Base-by-base conservation (phyloP, 345 rosid genomes). In the Xanthoceras sorbifolium region DNA sequence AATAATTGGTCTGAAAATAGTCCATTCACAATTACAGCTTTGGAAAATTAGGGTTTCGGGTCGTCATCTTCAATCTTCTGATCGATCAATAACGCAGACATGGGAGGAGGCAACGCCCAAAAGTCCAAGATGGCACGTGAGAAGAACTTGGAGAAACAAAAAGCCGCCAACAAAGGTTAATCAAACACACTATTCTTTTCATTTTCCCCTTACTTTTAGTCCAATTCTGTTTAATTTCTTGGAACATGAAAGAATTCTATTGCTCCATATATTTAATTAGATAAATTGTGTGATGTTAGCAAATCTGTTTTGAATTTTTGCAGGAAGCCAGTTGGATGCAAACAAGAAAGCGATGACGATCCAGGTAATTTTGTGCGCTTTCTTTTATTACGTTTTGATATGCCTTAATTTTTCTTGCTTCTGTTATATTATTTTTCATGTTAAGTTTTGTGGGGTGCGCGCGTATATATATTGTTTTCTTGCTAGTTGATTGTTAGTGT, bases 321-420 rank as follows among this genome's bases (percentile, higher is more conserved):
- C 80, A 87, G 93, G 90, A 26, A 89, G 93, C 83, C 91, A 86
- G 63, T 81, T 89, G 67, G 91, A 86, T 26, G 7, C 84, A 48
- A 89, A 89, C 88, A 86, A 86, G 87, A 89, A 89, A 64, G 93
- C 88, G 7, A 89, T 89, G 93, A 31, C 80, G 25, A 84, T 89
- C 82, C 90, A 86, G 89, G 93, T 86, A 83, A 40, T 67, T 65
- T 48, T 22, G 15, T 10, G 20, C 17, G 42, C 40, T 40, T 46
- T 40, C 1, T 25, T 62, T 50, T 18, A 9, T 36, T 63, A 7
- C 4, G 40, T 2, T 9, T 38, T 60, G 66, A 15, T 72, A 32
- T 0, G 26, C 57, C 61, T 10, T 15, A 10, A 69, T 28, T 67
- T 22, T 11, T 34, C 22, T 42, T 3, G 23, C 9, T 60, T 22